These are phyloP conservation scores for Stephania yunnanensis DNA, from an alignment of 164 flowering plant species.

Conservation along the genomic window DNA sequence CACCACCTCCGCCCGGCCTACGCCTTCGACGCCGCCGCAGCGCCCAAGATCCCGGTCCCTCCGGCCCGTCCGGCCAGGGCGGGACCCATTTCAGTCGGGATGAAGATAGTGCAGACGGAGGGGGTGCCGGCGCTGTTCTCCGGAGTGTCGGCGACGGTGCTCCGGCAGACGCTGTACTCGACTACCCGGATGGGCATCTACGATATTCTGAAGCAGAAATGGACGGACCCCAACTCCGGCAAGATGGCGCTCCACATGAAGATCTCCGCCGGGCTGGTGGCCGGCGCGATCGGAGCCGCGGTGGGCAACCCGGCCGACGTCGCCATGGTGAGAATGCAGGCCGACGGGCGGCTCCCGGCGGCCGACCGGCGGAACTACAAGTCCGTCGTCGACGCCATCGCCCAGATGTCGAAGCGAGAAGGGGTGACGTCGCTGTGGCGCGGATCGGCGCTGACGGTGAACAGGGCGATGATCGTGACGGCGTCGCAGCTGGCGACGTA, in stretches of 20 bases:
- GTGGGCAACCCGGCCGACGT: slow-evolving; percentile 93
- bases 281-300: slow-evolving; percentile 84
- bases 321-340: slow-evolving; percentile 96
- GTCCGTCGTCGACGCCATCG: slow-evolving; percentile 67
- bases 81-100: slow-evolving; percentile 55
- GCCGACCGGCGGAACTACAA: slow-evolving; percentile 74
- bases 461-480: slow-evolving; percentile 89
- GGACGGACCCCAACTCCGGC: slow-evolving; percentile 59
- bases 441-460: slow-evolving; percentile 81
- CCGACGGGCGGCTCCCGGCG: slow-evolving; percentile 78
- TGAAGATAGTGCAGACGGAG: slow-evolving; percentile 48
- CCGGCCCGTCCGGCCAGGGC: slow-evolving; percentile 24
- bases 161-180: slow-evolving; percentile 80
- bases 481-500: slow-evolving; percentile 90
- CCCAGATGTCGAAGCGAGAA: slow-evolving; percentile 52
- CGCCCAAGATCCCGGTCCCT: neutral
- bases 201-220: slow-evolving; percentile 60
- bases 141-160: slow-evolving; percentile 87
- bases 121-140: slow-evolving; percentile 65
- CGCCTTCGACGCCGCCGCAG: neutral
- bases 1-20: neutral
- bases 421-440: slow-evolving; percentile 78
- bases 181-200: slow-evolving; percentile 92
- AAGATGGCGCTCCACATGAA: slow-evolving; percentile 51
- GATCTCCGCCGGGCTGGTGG: slow-evolving; percentile 61